Evolutionary conservation across 305 asterid species (phyloP), one percentile per base, ranked within the genome.

Genomic region (Fraxinus albicans): DNA sequence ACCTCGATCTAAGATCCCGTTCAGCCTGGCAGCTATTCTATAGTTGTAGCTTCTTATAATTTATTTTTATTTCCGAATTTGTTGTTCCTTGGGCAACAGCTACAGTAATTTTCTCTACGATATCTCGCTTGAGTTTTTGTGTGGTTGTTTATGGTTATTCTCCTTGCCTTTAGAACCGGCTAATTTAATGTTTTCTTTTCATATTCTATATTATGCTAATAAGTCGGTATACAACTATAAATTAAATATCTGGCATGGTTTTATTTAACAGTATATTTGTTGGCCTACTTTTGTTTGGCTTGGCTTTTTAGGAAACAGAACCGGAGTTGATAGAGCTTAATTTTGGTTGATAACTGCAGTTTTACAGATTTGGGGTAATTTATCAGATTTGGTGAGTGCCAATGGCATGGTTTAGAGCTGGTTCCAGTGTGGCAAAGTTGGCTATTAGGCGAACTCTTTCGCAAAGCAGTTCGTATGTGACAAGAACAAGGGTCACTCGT

Each of bases 321-420:
- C 8, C 63, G 63, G 63, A 50, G 63, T 50, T 15, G 50, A 50
- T 50, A 53, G 8, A 53, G 65, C 65, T 4, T 53, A 53, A 17
- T 17, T 53, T 53, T 53, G 65, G 9, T 50, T 17, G 74, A 76
- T 53, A 72, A 42, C 80, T 74, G 73, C 80, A 44, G 19, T 19
- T 31, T 81, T 4, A 53, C 75, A 74, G 44, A 73, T 73, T 77
- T 69, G 63, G 70, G 35, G 53, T 82, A 33, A 80, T 85, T 86
- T 84, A 77, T 79, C 50, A 47, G 81, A 83, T 86, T 77, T 75
- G 83, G 82, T 82, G 33, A 76, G 77, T 65, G 78, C 88, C 80
- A 83, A 95, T 95, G 97, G 91, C 89, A 77, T 94, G 98, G 98
- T 90, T 91, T 83, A 90, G 98, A 87, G 89, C 91, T 86, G 95